Conservation (phyloP, 2,329 filamentous ascomycete genomes). For the Alternaria viburni region DNA sequence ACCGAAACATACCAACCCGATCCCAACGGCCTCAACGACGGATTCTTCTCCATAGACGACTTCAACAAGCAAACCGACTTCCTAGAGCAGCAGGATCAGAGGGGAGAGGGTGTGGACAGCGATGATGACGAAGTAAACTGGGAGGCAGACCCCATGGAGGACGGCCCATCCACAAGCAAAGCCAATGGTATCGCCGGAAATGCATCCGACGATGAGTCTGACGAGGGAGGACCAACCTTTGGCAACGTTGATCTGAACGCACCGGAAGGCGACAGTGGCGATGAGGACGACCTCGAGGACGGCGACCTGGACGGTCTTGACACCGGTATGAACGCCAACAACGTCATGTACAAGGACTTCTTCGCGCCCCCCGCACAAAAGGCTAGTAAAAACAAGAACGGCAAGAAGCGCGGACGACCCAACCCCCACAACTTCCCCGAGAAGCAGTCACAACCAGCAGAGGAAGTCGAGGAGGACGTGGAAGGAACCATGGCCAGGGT, state of each 20-base stretch:
- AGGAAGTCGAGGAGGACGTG: constrained; percentile 65
- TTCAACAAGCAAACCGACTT: constrained; percentile 95
- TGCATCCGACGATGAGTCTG: constrained; percentile 64
- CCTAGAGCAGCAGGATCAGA: constrained; percentile 83
- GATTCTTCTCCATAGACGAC: constrained; percentile 96
- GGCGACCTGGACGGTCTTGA: constrained; percentile 60
- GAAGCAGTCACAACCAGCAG: constrained; percentile 26
- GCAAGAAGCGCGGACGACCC: constrained; percentile 59
- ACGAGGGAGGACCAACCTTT: constrained; percentile 82
- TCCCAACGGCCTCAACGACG: constrained; percentile 87
- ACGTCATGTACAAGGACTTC: constrained; percentile 90
- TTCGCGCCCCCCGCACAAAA: constrained; percentile 86
- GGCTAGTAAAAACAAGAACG: constrained; percentile 64
- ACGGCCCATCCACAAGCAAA: constrained; percentile 37
- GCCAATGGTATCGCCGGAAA: constrained; percentile 40
- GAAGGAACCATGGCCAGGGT: constrained; percentile 86
- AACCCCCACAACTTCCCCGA: constrained; percentile 60
- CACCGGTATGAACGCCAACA: constrained; percentile 77
- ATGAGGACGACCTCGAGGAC: constrained; percentile 64
- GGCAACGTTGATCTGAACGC: constrained; percentile 77
- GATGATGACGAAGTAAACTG: constrained; percentile 85
- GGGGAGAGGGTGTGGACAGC: constrained; percentile 76
- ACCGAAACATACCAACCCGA: constrained; percentile 70
- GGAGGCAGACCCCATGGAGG: constrained; percentile 74
- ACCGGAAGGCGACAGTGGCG: constrained; percentile 72